These are phyloP conservation scores for Geotrichum carabidarum DNA, from an alignment of 1,139 yeast species.

Conservation along the genomic window DNA sequence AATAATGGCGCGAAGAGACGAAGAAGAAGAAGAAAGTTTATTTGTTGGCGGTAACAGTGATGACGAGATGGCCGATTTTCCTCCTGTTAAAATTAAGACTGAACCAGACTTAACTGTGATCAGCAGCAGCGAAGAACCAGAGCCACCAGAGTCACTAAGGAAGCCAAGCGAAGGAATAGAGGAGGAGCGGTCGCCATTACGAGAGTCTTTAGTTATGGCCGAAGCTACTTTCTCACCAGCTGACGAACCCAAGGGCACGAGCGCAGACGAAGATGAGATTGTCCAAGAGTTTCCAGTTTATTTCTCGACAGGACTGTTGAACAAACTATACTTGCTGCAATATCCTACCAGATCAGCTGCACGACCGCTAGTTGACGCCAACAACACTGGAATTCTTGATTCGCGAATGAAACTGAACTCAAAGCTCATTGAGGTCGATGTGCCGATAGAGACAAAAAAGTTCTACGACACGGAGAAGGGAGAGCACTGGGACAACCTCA, in stretches of 20 bases:
- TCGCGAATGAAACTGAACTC: slow-evolving; percentile 61
- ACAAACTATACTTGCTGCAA: slow-evolving; percentile 50
- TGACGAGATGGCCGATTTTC: slow-evolving; percentile 10
- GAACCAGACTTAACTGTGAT: slow-evolving; percentile 3
- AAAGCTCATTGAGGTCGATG: slow-evolving; percentile 58
- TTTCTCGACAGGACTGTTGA: slow-evolving; percentile 35
- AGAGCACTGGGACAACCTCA: slow-evolving; percentile 57
- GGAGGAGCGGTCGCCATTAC: not conserved
- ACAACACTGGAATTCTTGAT: slow-evolving; percentile 42
- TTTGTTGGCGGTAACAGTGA: slow-evolving; percentile 13
- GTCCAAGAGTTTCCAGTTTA: slow-evolving; percentile 69
- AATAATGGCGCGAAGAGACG: slow-evolving; percentile 6
- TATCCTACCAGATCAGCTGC: slow-evolving; percentile 64
- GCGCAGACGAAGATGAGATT: slow-evolving; percentile 53
- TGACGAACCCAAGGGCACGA: not conserved
- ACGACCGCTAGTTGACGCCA: slow-evolving; percentile 43
- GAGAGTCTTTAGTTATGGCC: not conserved
- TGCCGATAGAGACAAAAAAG: slow-evolving; percentile 58
- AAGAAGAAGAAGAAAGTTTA: slow-evolving; percentile 17
- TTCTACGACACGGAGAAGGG: slow-evolving; percentile 64
- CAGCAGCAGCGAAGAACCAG: not conserved
- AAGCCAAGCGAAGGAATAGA: not conserved
- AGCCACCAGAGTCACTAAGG: not conserved
- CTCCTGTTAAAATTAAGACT: slow-evolving; percentile 3
- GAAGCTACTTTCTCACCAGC: not conserved